Base-by-base conservation (phyloP, 2,329 filamentous ascomycete species). In the Nemania serpens region DNA sequence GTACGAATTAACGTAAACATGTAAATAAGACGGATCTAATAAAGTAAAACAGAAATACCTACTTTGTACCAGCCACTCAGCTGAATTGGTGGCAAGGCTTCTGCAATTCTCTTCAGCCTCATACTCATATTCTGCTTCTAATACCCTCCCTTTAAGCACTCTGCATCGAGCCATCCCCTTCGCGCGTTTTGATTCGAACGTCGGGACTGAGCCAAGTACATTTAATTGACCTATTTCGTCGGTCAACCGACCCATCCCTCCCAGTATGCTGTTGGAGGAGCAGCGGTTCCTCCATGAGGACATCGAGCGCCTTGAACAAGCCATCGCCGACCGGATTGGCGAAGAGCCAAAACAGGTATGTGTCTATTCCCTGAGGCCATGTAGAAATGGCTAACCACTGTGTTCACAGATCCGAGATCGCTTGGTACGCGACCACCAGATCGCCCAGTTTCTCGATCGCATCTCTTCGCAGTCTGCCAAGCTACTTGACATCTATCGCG, bases 281-380 rank as follows among this genome's bases (percentile, higher is more conserved):
- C 90, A 98, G 78, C 87, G 95, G 70, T 93, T 91, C 72, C 86
- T 97, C 70, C 93, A 97, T 71, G 95, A 99, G 85, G 95, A 99
- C 78, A 81, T 99, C 52, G 95, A 99, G 83, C 89, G 95, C 66
- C 85, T 99, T 61, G 95, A 99, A 78, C 92, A 97, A 76, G 95
- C 91, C 55, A 90, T 97, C 71, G 90, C 91, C 56, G 93, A 98
- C 78, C 90, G 93, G 71, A 86, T 96, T 62, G 84, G 88, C 64
- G 92, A 97, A 68, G 93, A 98, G 66, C 93, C 94, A 47, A 91
- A 90, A 77, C 90, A 94, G 76, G 91, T 93, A 80, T 76, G 88
- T 81, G 41, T 6, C 55, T 55, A 58, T n/a, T 12, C 4, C 12
- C 22, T 1, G 18, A 7, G 25, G 12, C 46, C 9, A 5, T 33